These are phyloP conservation scores for Rhizopogon salebrosus DNA, from an alignment of 768 basidiomycete species.

Conservation along the genomic window DNA sequence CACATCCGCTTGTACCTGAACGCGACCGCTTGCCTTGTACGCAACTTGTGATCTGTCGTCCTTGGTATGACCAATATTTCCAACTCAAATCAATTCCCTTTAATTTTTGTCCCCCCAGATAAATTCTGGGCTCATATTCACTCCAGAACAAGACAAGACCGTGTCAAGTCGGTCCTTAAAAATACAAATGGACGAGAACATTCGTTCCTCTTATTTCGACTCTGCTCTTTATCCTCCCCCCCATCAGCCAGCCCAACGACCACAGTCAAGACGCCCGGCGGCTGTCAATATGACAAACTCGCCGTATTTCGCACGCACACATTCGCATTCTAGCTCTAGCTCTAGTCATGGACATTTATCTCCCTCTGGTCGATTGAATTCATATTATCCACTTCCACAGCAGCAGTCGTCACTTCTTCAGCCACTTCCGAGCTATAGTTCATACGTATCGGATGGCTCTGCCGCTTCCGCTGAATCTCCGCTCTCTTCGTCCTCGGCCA, in stretches of 20 bases:
- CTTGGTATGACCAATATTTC: slow-evolving; percentile 31
- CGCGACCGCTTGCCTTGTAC: slow-evolving; percentile 23
- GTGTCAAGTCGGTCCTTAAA: slow-evolving; percentile 18
- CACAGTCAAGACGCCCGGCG: slow-evolving; percentile 3
- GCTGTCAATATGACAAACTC: slow-evolving; percentile 20
- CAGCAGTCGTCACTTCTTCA: slow-evolving; percentile 12
- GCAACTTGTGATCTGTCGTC: slow-evolving; percentile 20
- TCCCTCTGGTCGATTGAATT: slow-evolving; percentile 9
- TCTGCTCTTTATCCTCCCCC: slow-evolving; percentile 12
- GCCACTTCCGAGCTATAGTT: slow-evolving; percentile 23
- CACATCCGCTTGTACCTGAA: slow-evolving; percentile 25
- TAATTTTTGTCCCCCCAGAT: slow-evolving; percentile 19
- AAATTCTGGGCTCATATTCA: slow-evolving; percentile 11
- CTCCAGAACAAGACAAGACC: slow-evolving; percentile 2
- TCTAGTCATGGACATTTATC: slow-evolving; percentile 18
- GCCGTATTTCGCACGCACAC: slow-evolving; percentile 16
- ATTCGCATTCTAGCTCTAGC: slow-evolving; percentile 11
- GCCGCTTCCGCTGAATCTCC: slow-evolving; percentile 33
- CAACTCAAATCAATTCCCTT: slow-evolving; percentile 27
- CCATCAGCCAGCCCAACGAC: slow-evolving; percentile 3
- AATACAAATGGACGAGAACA: slow-evolving; percentile 23
- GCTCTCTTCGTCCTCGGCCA: slow-evolving; percentile 34
- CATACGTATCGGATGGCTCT: slow-evolving; percentile 33
- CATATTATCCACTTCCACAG: slow-evolving; percentile 17
- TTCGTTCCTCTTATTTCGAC: slow-evolving; percentile 17